Evolutionary conservation across 139 green algal genomes (phyloP), one percentile per base, ranked within the genome.

Genomic region (Chlamydomonas schloesseri): DNA sequence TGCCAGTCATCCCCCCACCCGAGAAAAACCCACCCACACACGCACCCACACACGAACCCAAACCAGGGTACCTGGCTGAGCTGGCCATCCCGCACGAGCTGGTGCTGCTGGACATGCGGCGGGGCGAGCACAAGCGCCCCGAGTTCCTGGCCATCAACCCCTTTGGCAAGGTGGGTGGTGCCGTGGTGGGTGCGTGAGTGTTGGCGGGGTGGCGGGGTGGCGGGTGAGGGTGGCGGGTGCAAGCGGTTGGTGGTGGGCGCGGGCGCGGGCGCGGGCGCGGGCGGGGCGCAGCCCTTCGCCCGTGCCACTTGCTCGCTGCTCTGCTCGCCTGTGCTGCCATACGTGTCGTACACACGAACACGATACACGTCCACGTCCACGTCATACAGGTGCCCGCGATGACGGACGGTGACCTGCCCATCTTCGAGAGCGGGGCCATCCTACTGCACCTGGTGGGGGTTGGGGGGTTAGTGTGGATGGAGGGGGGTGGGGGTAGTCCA

Each of bases 381-480:
- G 42, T 8, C 6, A 5, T 9, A 1, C 81, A 87, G 81, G 81
- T 87, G 0, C 81, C 81, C 0, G 81, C 81, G 17, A 50, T 87
- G 69, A 71, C 33, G 5, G 81, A 87, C 28, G 81, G 81, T 28
- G 81, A 87, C 69, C 79, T 86, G 64, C 80, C 77, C 4, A 67
- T 89, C 31, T 91, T 91, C 64, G 88, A 91, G 79, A 76, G 37
- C 55, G 88, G 88, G 31, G 88, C 82, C 71, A 91, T 91, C 62
- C 83, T 91, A 37, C 72, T 91, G 62, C 79, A 89, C 78, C 78
- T 91, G 4, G 42, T 50, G 42, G 42, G 42, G 42, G 42, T 50
- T 50, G 42, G 42, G 42, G 42, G 42, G 42, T 50, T 50, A 50
- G 42, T 5, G 42, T 50, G 42, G 5, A 8, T 50, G 42, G 42